Evolutionary conservation across 1,284 basidiomycete genomes (phyloP).

Genomic region (Austropuccinia psidii): DNA sequence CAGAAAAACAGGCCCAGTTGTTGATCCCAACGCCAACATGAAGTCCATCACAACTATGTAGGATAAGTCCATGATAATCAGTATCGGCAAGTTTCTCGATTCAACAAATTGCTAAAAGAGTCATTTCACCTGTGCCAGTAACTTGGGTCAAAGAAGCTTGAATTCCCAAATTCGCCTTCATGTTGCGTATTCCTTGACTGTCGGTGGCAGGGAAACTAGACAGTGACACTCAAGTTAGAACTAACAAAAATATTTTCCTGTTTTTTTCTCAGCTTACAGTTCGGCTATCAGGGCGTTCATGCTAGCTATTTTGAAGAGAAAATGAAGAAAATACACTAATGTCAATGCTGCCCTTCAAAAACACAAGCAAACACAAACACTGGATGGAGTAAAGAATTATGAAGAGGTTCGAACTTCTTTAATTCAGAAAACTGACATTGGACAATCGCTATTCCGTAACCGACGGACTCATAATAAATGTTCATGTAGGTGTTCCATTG

Average conservation of each 20-base stretch:
- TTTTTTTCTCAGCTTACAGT: too few relatives aligned
- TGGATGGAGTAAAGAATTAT: too few relatives aligned
- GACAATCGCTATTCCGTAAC: conserved; percentile 27
- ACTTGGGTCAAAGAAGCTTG: conserved; percentile 19
- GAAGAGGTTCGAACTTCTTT: background rate
- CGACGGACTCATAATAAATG: conserved; percentile 14
- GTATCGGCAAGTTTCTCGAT: background rate
- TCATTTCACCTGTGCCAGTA: conserved; percentile 16
- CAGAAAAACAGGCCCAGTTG: conserved; percentile 6
- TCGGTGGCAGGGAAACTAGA: conserved; percentile 16
- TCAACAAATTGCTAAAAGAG: background rate
- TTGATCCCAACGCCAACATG: conserved; percentile 7
- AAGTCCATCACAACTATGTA: conserved; percentile 21
- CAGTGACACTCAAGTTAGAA: background rate
- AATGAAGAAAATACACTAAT: background rate
- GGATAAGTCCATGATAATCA: background rate
- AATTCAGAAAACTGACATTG: conserved; percentile 7
- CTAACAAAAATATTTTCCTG: background rate
- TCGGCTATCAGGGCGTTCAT: conserved; percentile 17
- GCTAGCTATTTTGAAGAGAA: background rate
- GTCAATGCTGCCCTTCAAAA: too few relatives aligned
- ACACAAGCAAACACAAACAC: too few relatives aligned
- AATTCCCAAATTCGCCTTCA: conserved; percentile 25
- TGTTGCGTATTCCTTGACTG: background rate
- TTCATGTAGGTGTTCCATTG: conserved; percentile 30